A percentile compares a stretch with the other conserved stretches of the same genome.
Evolutionary conservation across 148 eudicot genomes (phyloP).

Genomic region (Mesembryanthemum crystallinum): DNA sequence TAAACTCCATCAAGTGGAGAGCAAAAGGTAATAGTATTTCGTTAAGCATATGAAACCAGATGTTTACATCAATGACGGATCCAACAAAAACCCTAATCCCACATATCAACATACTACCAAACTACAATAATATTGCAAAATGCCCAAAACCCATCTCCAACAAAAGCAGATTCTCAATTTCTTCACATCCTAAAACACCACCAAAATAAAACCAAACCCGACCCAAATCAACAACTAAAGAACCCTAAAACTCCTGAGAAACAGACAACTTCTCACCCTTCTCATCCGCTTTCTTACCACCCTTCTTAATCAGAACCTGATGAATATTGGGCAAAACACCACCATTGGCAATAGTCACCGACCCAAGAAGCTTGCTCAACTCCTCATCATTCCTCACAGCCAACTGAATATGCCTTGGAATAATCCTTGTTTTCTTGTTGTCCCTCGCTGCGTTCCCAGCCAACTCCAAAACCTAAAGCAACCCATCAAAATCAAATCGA

Average conservation of each 20-base stretch:
- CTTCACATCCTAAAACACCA: neutral
- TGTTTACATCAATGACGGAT: too few species aligned
- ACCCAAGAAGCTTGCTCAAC: conserved; percentile 44
- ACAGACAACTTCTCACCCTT: conserved; percentile 7
- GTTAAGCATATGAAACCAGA: too few species aligned
- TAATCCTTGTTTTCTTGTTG: conserved; percentile 47
- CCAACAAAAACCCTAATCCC: too few species aligned
- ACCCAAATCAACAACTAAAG: neutral
- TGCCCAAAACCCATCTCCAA: too few species aligned
- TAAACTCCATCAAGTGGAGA: too few species aligned
- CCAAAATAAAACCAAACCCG: neutral
- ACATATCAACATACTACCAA: too few species aligned
- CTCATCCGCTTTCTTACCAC: neutral
- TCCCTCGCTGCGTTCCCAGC: conserved; percentile 50
- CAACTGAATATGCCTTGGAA: conserved; percentile 46
- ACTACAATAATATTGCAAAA: too few species aligned
- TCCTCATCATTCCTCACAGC: conserved; percentile 48
- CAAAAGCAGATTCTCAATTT: too few species aligned
- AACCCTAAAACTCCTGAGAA: conserved; percentile 27
- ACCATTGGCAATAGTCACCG: conserved; percentile 40
- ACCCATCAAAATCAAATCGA: neutral
- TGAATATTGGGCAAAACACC: conserved; percentile 47
- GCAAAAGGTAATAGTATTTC: too few species aligned
- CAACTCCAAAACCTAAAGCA: conserved; percentile 34
- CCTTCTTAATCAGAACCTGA: conserved; percentile 29